Evolutionary conservation across 225 moss, liverwort and hornwort genomes (phyloP), one percentile per base, ranked within the genome.

Genomic region (Asterella californica): DNA sequence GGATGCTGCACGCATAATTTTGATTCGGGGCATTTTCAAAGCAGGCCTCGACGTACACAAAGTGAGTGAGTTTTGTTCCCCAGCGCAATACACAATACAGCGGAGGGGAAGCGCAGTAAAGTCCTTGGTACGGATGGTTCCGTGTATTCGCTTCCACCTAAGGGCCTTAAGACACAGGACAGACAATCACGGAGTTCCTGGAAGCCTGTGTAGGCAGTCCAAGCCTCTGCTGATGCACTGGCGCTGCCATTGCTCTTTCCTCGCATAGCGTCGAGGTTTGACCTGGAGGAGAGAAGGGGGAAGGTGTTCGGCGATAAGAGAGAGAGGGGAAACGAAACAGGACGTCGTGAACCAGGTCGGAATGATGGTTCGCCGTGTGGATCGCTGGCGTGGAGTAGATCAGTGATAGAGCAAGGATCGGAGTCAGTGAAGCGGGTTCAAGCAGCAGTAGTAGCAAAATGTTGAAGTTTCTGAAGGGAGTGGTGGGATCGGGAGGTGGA

Each of bases 391-490:
- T 18, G 74, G 4, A 50, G 52, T 74, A 52, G 74, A 74, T 74
- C 52, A 74, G 52, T 53, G 29, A 49, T 30, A 27, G 27, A 53
- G 74, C 18, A 9, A 33, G 32, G 32, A 33, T 74, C 33, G 50
- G 32, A 49, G 27, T 50, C 25, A 52, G 73, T 29, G 72, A 9
- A 25, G 33, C 75, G 75, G 59, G 21, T 76, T 76, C 57, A 5
- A 76, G 33, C 49, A 50, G 70, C 79, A 77, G 18, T 34, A 30
- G 30, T 37, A 69, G 61, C 25, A 62, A 82, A 75, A 96, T 96
- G 94, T 79, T 96, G n/a, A 96, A 90, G 90, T 92, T 96, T 91
- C 54, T 93, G 78, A 96, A 94, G 81, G 92, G 94, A 83, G 94
- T 94, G 79, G 94, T 96, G 22, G 96, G 96, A 86, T 96, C 96